Evolutionary conservation across 2,329 filamentous ascomycete species (phyloP).

Genomic region (Trichoderma afroharzianum): DNA sequence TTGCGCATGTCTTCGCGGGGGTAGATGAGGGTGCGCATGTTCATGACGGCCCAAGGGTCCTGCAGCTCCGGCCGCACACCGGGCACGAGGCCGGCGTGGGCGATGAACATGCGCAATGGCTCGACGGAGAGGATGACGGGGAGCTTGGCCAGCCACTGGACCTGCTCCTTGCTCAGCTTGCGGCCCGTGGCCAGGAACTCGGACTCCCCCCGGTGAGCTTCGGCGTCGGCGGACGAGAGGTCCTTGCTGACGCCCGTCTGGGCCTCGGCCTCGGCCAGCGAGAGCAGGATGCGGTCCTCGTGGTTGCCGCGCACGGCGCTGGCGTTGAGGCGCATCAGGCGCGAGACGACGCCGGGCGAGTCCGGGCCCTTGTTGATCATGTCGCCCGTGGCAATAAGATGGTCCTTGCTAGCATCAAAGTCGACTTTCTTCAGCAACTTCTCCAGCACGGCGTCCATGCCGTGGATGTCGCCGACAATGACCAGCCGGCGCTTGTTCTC

Average conservation of each 20-base stretch:
- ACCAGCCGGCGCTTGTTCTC: constrained; percentile 59
- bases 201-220: constrained; percentile 33
- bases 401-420: constrained; percentile 59
- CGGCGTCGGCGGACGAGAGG: constrained; percentile 23
- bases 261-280: constrained; percentile 40
- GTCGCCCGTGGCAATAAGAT: constrained; percentile 74
- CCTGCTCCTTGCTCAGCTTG: constrained; percentile 53
- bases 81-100: constrained; percentile 83
- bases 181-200: constrained; percentile 54
- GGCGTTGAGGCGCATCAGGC: constrained; percentile 69
- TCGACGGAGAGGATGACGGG: constrained; percentile 77
- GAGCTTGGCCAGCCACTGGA: constrained; percentile 64
- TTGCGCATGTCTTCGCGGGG: constrained; percentile 41
- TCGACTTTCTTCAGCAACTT: constrained; percentile 62
- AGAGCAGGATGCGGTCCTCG: constrained; percentile 79
- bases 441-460: constrained; percentile 67
- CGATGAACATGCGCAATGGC: constrained; percentile 62
- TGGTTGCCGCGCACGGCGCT: constrained; percentile 88
- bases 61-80: constrained; percentile 66
- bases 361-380: constrained; percentile 85
- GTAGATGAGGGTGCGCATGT: constrained; percentile 76
- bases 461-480: constrained; percentile 89
- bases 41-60: constrained; percentile 81
- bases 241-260: constrained; percentile 27
- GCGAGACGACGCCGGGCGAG: constrained; percentile 70